Conservation (phyloP, 176 grass and related monocot species). For the Aechmea fasciata region DNA sequence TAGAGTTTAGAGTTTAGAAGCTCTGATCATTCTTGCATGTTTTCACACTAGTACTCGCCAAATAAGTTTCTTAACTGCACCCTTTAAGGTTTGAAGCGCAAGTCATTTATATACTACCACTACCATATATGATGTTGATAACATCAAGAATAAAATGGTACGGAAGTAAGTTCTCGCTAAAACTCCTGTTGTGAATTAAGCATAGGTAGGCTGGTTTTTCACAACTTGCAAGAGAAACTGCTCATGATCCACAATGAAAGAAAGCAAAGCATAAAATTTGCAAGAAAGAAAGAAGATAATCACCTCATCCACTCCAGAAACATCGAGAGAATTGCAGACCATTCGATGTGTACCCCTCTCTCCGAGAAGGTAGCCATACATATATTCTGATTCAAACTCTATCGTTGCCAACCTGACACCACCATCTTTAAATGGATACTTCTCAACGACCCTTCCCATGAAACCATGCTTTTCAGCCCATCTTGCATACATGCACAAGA, state of each 20-base stretch:
- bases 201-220: too few species aligned
- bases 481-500: constrained; percentile 69
- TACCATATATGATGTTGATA: too few species aligned
- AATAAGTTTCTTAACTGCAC: too few species aligned
- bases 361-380: constrained; percentile 87
- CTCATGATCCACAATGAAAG: neutral
- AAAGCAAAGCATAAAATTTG: constrained; percentile 1
- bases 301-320: constrained; percentile 38
- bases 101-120: too few species aligned
- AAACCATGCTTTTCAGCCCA: constrained; percentile 73
- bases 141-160: too few species aligned
- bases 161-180: too few species aligned
- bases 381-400: constrained; percentile 86
- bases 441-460: constrained; percentile 58
- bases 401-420: constrained; percentile 31
- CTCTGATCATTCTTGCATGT: too few species aligned
- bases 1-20: too few species aligned
- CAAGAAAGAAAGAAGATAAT: constrained; percentile 26
- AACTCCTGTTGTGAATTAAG: too few species aligned
- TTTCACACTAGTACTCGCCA: too few species aligned
- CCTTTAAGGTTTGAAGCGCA: too few species aligned
- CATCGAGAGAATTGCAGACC: constrained; percentile 37
- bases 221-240: neutral
- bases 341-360: constrained; percentile 84
- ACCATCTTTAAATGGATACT: constrained; percentile 31